Percentiles rank a stretch among this genome's conserved stretches.
These are phyloP conservation scores for Trypanosoma platydactyli DNA, from an alignment of 208 protist species.

Conservation along the genomic window DNA sequence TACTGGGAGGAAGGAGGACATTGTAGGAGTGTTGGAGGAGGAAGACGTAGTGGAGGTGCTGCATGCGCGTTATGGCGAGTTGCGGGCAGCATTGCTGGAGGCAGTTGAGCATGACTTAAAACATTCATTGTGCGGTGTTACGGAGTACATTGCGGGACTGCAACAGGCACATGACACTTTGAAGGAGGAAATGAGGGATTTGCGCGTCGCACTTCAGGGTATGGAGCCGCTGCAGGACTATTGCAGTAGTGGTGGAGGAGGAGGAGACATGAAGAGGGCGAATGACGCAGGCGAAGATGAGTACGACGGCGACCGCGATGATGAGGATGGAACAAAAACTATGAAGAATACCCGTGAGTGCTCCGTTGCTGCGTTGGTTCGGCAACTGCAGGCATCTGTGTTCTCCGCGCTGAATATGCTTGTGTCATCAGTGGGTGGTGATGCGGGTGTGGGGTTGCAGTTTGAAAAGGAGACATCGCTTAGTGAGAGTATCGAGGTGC, in stretches of 20 bases:
- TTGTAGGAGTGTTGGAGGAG: neutral
- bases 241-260: too few relatives aligned
- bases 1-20: neutral
- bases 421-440: neutral
- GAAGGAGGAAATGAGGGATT: neutral
- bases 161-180: neutral
- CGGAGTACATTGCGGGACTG: neutral
- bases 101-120: neutral
- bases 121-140: neutral
- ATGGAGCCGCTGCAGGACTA: too few relatives aligned
- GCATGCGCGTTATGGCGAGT: constrained; percentile 1
- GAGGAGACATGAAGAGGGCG: too few relatives aligned
- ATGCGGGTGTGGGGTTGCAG: neutral
- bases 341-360: neutral
- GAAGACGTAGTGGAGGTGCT: neutral
- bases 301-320: too few relatives aligned
- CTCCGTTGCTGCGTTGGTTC: neutral
- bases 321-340: neutral
- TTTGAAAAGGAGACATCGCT: neutral
- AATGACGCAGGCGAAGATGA: too few relatives aligned
- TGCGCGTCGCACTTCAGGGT: neutral
- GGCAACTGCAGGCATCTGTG: neutral
- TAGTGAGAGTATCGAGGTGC: neutral
- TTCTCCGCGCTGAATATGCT: neutral
- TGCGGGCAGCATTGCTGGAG: neutral